These are phyloP conservation scores for Penicillium parvum DNA, from an alignment of 495 filamentous ascomycete species.

Conservation along the genomic window DNA sequence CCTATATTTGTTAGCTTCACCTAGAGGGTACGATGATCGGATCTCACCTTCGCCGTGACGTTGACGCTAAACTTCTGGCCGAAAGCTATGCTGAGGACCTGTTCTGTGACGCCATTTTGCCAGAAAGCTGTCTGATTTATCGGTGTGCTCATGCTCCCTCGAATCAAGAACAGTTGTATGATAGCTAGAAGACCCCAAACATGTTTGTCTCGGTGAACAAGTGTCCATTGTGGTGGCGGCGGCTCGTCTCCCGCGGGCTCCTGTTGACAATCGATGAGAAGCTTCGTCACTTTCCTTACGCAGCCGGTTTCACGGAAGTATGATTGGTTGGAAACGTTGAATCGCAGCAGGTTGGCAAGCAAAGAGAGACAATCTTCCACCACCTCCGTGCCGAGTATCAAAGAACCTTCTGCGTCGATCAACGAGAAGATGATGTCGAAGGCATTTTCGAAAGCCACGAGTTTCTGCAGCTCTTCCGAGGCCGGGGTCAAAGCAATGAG, in stretches of 20 bases:
- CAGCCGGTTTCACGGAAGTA: conserved; percentile 90
- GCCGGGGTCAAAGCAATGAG: conserved; percentile 65
- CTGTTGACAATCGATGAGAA: conserved; percentile 61
- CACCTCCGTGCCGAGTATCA: conserved; percentile 81
- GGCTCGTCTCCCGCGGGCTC: conserved; percentile 50
- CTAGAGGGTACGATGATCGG: conserved; percentile 5
- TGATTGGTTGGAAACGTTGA: conserved; percentile 89
- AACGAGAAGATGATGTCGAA: conserved; percentile 83
- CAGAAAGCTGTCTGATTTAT: conserved; percentile 85
- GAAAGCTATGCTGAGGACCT: conserved; percentile 80
- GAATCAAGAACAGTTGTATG: conserved; percentile 76
- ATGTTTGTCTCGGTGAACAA: conserved; percentile 80
- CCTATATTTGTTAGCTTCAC: conserved; percentile 44
- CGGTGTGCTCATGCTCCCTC: conserved; percentile 71
- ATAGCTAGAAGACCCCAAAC: conserved; percentile 86
- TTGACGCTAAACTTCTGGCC: conserved; percentile 65
- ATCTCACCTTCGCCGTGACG: conserved; percentile 73
- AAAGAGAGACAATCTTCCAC: conserved; percentile 94
- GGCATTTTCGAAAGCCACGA: conserved; percentile 90
- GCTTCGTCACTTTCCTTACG: conserved; percentile 63
- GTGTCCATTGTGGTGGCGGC: conserved; percentile 65
- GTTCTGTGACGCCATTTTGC: conserved; percentile 74
- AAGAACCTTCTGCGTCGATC: conserved; percentile 73
- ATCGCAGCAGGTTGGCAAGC: conserved; percentile 81
- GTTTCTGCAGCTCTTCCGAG: conserved; percentile 82